Percentiles rank a stretch among this genome's conserved stretches.
Evolutionary conservation across 2,329 filamentous ascomycete species (phyloP).

Genomic region (Dichotomopilus funicola): DNA sequence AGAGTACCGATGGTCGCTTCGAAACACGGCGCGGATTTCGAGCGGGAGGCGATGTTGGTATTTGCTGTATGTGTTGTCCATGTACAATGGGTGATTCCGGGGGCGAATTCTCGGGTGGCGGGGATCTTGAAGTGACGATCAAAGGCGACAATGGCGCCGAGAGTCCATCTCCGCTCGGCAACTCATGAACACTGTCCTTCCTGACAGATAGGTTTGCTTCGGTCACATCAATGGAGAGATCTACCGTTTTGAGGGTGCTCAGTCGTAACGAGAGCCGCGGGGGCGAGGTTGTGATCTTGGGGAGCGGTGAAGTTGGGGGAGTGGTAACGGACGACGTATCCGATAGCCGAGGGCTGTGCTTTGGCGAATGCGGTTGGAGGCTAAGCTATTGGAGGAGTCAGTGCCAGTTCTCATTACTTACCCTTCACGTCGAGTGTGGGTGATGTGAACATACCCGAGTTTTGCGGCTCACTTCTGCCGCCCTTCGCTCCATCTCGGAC

Average conservation of each 20-base stretch:
- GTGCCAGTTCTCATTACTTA: slow-evolving; percentile 3
- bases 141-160: slow-evolving; percentile 3
- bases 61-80: too few species aligned
- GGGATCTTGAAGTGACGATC: slow-evolving; percentile 8
- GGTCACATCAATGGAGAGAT: slow-evolving; percentile 16
- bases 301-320: slow-evolving; percentile 19
- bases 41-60: slow-evolving; percentile 16
- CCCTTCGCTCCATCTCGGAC: slow-evolving; percentile 78
- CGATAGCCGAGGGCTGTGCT: slow-evolving; percentile 21
- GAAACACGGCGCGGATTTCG: slow-evolving; percentile 23
- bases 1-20: slow-evolving; percentile 13
- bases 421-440: not conserved
- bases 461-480: slow-evolving; percentile 73
- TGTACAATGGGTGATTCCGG: slow-evolving; percentile 2
- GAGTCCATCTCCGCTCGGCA: not conserved
- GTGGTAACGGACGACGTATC: slow-evolving; percentile 22
- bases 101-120: slow-evolving; percentile 5
- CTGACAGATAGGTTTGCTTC: not conserved
- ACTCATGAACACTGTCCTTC: not conserved
- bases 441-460: slow-evolving; percentile 53
- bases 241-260: slow-evolving; percentile 21
- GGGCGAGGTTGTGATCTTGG: slow-evolving; percentile 20
- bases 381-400: slow-evolving; percentile 22
- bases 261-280: slow-evolving; percentile 25
- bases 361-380: slow-evolving; percentile 25